Conservation (phyloP, 768 basidiomycete genomes). For the Agrocybe chaxingu region DNA sequence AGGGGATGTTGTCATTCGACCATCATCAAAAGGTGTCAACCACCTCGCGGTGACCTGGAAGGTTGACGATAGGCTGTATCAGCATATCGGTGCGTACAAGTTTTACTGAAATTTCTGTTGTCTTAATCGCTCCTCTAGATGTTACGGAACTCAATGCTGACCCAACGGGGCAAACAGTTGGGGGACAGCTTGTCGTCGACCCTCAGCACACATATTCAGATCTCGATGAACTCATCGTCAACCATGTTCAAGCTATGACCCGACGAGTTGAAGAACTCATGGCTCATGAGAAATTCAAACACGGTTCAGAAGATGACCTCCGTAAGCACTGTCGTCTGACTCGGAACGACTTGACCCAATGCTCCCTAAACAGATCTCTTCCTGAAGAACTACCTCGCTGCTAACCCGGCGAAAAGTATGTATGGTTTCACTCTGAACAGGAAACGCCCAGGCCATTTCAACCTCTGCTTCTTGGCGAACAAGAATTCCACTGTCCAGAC, state of each 20-base stretch:
- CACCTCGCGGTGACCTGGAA: conserved; percentile 99
- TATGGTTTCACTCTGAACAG: conserved; percentile 94
- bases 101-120: background rate
- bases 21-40: conserved; percentile 89
- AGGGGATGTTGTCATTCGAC: conserved; percentile 95
- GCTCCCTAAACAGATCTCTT: conserved; percentile 60
- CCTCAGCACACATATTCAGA: conserved; percentile 82
- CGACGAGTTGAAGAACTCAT: conserved; percentile 92
- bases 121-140: conserved; percentile 40
- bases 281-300: conserved; percentile 94
- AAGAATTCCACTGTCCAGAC: conserved; percentile 86
- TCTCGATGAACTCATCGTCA: conserved; percentile 95
- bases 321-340: conserved; percentile 56
- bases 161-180: conserved; percentile 61
- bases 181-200: conserved; percentile 70
- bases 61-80: conserved; percentile 92
- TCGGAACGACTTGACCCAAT: conserved; percentile 2
- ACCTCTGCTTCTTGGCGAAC: conserved; percentile 89
- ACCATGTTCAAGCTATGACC: conserved; percentile 92
- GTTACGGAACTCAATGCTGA: conserved; percentile 81
- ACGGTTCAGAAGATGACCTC: conserved; percentile 82
- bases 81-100: conserved; percentile 79
- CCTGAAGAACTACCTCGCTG: conserved; percentile 86
- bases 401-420: conserved; percentile 91
- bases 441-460: conserved; percentile 89